Evolutionary conservation across 2,329 filamentous ascomycete genomes (phyloP), one percentile per base, ranked within the genome.

Genomic region (Xylariaceae sp.): DNA sequence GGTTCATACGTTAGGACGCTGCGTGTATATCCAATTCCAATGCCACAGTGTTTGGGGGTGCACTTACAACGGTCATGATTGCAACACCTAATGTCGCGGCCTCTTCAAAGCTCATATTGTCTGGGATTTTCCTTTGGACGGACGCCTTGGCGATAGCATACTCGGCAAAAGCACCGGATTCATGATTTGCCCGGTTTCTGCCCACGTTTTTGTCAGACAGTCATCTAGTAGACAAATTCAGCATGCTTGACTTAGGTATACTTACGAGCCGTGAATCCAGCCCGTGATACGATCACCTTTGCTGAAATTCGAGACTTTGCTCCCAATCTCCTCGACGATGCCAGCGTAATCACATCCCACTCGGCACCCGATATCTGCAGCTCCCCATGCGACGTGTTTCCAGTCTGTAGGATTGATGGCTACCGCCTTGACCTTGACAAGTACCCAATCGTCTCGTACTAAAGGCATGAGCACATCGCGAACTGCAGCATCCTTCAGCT

Each of bases 281-380:
- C 79, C 80, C 16, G 69, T 68, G 24, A 83, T 71, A 28, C 79
- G 74, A 57, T 83, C 80, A 3, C 81, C 81, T 49, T 73, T 75
- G 61, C 74, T 73, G 57, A 80, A 76, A 58, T 76, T 76, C 12
- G 69, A 76, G 17, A 78, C 76, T 23, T 73, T 72, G 4, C 63
- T 49, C 7, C 79, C 80, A 17, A 82, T 70, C 43, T 77, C 74
- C 37, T 78, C 75, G 2, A 82, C 75, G 7, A 76, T 62, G 36
- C 80, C 79, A 24, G 76, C 73, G 54, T 76, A 82, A 64, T 82
- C 79, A 49, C 73, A 77, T 19, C 78, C 78, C 29, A 73, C 40
- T 17, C 61, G 54, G 26, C 49, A 28, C 7, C 67, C 66, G 12
- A 61, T 28, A 37, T 49, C 12, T 44, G 45, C 11, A 36, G 36